phyloP scores from a whole-genome alignment of 768 basidiomycete genomes.

The Serendipita sp. region DNA sequence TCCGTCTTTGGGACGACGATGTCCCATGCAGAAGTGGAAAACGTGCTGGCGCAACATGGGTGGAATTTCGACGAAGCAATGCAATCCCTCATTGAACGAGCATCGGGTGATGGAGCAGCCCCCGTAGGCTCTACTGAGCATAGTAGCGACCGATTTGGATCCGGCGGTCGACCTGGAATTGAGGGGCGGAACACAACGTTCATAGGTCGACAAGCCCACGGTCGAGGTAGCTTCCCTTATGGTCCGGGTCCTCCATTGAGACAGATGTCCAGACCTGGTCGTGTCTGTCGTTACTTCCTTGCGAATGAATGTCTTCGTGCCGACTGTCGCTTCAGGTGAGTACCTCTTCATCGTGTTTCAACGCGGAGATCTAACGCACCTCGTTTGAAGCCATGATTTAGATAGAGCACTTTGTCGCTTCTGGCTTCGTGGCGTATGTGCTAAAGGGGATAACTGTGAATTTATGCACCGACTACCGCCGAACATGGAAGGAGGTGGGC shows the following conservation, averaged over 20 bases:
- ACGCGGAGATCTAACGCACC: background rate
- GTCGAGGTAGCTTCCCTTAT: slow-evolving; percentile 16
- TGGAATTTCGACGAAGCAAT: slow-evolving; percentile 95
- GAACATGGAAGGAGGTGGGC: slow-evolving; percentile 42
- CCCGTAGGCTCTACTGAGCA: background rate
- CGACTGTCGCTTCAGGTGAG: slow-evolving; percentile 94
- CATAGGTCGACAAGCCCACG: slow-evolving; percentile 27
- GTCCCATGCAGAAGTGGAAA: slow-evolving; percentile 81
- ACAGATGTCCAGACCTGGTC: slow-evolving; percentile 15
- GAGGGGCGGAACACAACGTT: slow-evolving; percentile 6
- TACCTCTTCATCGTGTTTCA: background rate
- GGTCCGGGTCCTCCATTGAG: slow-evolving; percentile 7
- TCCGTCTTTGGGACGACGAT: slow-evolving; percentile 88
- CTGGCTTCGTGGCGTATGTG: slow-evolving; percentile 94
- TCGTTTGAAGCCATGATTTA: slow-evolving; percentile 73
- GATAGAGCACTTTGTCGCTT: slow-evolving; percentile 91
- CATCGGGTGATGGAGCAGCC: slow-evolving; percentile 10
- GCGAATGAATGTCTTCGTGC: slow-evolving; percentile 91
- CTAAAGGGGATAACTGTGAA: slow-evolving; percentile 92
- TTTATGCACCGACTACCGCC: slow-evolving; percentile 85
- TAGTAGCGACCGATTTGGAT: background rate
- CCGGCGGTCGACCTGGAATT: background rate
- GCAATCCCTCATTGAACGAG: slow-evolving; percentile 80
- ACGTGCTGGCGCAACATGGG: slow-evolving; percentile 70
- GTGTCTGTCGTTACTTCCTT: slow-evolving; percentile 92